phyloP scores from a whole-genome alignment of 257 asterid species.

The Petunia axillaris region DNA sequence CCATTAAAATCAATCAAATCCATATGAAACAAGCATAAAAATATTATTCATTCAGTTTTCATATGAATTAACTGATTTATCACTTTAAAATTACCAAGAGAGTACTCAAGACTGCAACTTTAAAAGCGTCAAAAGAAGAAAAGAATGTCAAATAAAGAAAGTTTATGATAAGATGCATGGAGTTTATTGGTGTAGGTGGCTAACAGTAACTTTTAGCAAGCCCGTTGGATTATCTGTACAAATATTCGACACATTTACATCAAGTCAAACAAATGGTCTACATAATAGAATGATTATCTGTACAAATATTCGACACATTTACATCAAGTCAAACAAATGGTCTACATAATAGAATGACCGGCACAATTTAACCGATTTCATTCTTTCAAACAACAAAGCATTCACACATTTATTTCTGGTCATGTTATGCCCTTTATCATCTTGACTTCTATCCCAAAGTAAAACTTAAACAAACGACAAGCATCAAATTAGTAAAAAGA shows the following conservation, averaged over 20 bases:
- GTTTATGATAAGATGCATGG: neutral
- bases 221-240: neutral
- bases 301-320: neutral
- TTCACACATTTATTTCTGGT: neutral
- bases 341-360: neutral
- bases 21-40: neutral
- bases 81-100: neutral
- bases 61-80: neutral
- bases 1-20: neutral
- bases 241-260: neutral
- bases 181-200: neutral
- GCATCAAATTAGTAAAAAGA: neutral
- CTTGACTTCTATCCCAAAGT: slow-evolving; percentile 6
- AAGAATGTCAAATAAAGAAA: neutral
- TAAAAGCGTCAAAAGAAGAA: neutral
- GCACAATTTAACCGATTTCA: slow-evolving; percentile 4
- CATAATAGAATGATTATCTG: neutral
- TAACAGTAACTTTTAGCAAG: neutral
- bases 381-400: slow-evolving; percentile 8
- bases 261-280: neutral
- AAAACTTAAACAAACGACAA: slow-evolving; percentile 4
- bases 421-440: neutral
- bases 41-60: neutral
- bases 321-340: neutral
- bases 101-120: neutral